Percentiles rank a stretch among this genome's conserved stretches.
phyloP scores from a whole-genome alignment of 73 alveolate genomes.

The Urostyla sp. region DNA sequence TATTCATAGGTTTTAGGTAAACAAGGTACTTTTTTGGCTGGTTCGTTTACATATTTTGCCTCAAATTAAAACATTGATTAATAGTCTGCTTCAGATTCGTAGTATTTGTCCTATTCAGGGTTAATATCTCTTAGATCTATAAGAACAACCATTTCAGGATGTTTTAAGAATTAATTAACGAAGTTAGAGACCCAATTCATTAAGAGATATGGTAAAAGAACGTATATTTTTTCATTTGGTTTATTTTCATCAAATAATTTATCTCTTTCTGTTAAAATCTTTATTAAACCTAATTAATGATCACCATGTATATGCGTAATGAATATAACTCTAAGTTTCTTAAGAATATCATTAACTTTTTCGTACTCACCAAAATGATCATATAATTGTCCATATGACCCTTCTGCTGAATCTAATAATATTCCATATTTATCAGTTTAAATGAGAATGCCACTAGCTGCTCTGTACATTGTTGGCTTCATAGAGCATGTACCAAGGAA shows the following conservation, averaged over 20 bases:
- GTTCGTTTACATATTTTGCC: background rate
- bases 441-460: constrained; percentile 77
- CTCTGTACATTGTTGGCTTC: constrained; percentile 92
- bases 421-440: constrained; percentile 33
- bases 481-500: constrained; percentile 90
- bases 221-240: constrained; percentile 63
- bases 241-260: constrained; percentile 61
- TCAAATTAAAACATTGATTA: background rate
- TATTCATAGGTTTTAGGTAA: constrained; percentile 17
- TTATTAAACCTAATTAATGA: constrained; percentile 94
- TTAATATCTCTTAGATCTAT: constrained; percentile 65
- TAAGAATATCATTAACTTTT: constrained; percentile 71
- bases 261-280: constrained; percentile 85
- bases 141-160: constrained; percentile 73
- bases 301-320: constrained; percentile 98
- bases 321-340: constrained; percentile 79
- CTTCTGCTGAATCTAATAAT: constrained; percentile 72
- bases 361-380: constrained; percentile 61
- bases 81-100: constrained; percentile 48
- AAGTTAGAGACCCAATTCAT: constrained; percentile 79
- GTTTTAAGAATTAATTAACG: constrained; percentile 58
- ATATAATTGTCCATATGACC: constrained; percentile 67
- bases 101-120: constrained; percentile 77
- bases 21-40: background rate
- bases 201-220: constrained; percentile 90